Base-by-base conservation (phyloP, 805 yeast species). In the Candida gorgasii region DNA sequence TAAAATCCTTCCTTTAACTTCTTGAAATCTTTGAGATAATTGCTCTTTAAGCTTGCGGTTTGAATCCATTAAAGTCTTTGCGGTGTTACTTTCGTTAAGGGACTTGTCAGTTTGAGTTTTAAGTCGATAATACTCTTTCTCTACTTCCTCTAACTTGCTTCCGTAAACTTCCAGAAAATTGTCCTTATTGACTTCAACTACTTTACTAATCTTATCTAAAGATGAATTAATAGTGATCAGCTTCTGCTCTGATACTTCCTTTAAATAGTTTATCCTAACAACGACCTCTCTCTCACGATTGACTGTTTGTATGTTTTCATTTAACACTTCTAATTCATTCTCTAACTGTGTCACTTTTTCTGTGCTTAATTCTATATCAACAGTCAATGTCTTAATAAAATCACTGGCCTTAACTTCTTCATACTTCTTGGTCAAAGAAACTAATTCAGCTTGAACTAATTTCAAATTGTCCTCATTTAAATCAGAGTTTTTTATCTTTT, bases 361-460 rank as follows among this genome's bases (percentile, higher is more conserved):
- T 51, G 23, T 30, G 13, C 37, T 41, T 9, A 11, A 1, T 1
- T 39, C 40, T 13, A 49, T 46, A 12, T 49, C 50, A 11, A 14
- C 9, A 3, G 31, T 38, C 4, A 49, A 26, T 2, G 30, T 40
- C 3, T 27, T 14, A 2, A 44, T 23, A 19, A 49, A 49, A 11
- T 26, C 34, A n/a, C 47, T 12, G 5, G 34, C 12, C 12, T 17
- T 35, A 7, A 39, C 14, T 3, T 45, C 46, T 0, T 56, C 49
- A 24, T 78, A 57, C 35, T 71, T 69, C 1, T 44, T 26, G 14
- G 65, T 69, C 9, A 75, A 64, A 2, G 58, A 55, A 1, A 58
- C 60, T 19, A 86, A 58, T 3, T 67, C 66, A 0, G 65, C 48
- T 45, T 63, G 71, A 40, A 78, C 80, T 8, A 64, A 55, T 14